Evolutionary conservation across 805 yeast species (phyloP).

Genomic region (Wickerhamomyces bovis): DNA sequence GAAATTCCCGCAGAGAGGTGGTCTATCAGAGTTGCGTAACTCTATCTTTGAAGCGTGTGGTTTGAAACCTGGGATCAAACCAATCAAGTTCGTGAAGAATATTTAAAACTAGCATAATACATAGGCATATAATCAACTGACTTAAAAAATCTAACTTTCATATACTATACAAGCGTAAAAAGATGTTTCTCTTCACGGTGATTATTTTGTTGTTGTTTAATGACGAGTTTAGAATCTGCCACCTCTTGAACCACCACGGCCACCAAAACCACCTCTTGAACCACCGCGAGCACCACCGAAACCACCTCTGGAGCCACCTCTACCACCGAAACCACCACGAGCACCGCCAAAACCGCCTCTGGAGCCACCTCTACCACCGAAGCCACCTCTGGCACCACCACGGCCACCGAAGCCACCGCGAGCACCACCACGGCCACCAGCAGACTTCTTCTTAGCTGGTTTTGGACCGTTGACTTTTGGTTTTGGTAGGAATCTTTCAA

Average conservation of each 20-base stretch:
- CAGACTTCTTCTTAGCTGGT: conserved; percentile 64
- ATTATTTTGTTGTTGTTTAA: background rate
- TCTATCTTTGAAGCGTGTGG: conserved; percentile 52
- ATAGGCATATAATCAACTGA: background rate
- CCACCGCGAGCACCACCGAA: conserved; percentile 24
- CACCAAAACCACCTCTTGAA: conserved; percentile 23
- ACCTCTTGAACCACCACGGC: conserved; percentile 16
- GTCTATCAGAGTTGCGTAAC: conserved; percentile 46
- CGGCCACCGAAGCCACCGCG: conserved; percentile 35
- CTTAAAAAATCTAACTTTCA: conserved; percentile 1
- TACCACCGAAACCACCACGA: conserved; percentile 25
- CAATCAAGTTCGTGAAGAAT: conserved; percentile 15
- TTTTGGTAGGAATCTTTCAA: conserved; percentile 95
- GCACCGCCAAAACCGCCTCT: conserved; percentile 27
- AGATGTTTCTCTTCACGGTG: background rate
- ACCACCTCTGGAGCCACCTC: conserved; percentile 32
- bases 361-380: conserved; percentile 25
- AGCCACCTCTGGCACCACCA: conserved; percentile 25
- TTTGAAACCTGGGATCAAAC: conserved; percentile 21
- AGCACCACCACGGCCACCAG: conserved; percentile 47
- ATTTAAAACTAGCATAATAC: background rate
- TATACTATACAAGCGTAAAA: conserved; percentile 7
- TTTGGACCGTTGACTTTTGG: conserved; percentile 85
- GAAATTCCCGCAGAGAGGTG: conserved; percentile 36
- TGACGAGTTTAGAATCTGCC: conserved; percentile 19